phyloP scores from a whole-genome alignment of 495 filamentous ascomycete species.

The Penicillium taxi region DNA sequence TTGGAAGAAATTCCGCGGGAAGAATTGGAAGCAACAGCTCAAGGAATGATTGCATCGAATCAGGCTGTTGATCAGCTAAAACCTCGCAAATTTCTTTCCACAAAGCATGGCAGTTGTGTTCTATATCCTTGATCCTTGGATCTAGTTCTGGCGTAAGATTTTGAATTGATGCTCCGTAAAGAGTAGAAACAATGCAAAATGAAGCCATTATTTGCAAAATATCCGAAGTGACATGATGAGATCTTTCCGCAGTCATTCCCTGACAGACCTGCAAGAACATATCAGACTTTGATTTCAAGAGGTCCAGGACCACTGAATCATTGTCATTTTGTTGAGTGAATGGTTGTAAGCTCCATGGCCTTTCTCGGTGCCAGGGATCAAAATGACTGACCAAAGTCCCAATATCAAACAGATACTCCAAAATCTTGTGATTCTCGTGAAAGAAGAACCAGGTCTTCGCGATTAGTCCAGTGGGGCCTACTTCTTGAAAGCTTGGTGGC shows the following conservation, averaged over 20 bases:
- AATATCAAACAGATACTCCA: conserved; percentile 33
- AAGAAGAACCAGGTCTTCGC: conserved; percentile 31
- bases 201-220: conserved; percentile 41
- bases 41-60: conserved; percentile 28
- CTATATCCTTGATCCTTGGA: conserved; percentile 22
- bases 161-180: conserved; percentile 31
- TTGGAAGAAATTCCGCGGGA: conserved; percentile 13
- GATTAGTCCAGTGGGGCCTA: conserved; percentile 24
- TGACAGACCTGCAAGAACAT: conserved; percentile 39
- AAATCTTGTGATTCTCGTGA: conserved; percentile 23
- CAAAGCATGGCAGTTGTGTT: conserved; percentile 22
- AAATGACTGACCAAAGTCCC: conserved; percentile 14
- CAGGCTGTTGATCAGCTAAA: conserved; percentile 19
- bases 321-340: conserved; percentile 29
- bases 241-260: conserved; percentile 29
- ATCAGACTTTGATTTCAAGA: conserved; percentile 39
- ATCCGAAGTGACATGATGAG: conserved; percentile 39
- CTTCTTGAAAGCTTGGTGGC: conserved; percentile 12
- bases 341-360: conserved; percentile 13
- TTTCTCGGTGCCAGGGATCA: conserved; percentile 23
- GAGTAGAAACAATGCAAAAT: conserved; percentile 30
- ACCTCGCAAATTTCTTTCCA: conserved; percentile 34
- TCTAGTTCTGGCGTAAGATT: conserved; percentile 25
- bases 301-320: conserved; percentile 37
- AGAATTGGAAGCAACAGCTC: conserved; percentile 28